Percentiles rank a stretch among this genome's conserved stretches.
Conservation (phyloP, 768 basidiomycete genomes). For the Trichaptum fuscoviolaceum region DNA sequence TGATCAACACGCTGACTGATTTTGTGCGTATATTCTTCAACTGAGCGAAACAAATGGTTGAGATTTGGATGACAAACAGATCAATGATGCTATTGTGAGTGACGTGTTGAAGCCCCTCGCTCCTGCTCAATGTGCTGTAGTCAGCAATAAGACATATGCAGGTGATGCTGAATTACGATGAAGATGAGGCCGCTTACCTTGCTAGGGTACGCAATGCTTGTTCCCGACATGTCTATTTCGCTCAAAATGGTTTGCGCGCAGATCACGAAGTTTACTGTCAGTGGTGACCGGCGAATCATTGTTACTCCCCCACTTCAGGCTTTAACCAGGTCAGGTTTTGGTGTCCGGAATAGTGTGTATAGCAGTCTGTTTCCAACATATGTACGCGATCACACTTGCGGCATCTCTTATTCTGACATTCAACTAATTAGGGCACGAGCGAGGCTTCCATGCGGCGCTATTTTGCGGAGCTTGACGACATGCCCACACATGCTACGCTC, state of each 20-base stretch:
- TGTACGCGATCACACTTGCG: background rate
- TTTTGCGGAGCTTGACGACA: background rate
- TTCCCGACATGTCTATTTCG: background rate
- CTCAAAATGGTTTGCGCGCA: background rate
- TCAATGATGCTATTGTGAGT: background rate
- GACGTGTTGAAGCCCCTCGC: background rate
- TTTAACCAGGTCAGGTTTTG: background rate
- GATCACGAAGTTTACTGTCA: background rate
- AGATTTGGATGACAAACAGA: background rate
- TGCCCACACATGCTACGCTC: background rate
- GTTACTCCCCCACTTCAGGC: background rate
- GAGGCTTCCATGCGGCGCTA: background rate
- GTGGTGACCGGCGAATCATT: background rate
- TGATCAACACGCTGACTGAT: background rate
- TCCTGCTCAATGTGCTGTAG: background rate
- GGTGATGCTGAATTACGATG: background rate
- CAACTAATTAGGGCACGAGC: background rate
- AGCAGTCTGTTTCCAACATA: background rate
- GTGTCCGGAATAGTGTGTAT: background rate
- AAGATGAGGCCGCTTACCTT: background rate
- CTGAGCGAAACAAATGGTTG: background rate
- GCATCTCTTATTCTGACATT: background rate
- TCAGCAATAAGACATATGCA: background rate
- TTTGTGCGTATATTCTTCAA: background rate
- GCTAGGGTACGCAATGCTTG: background rate